These are phyloP conservation scores for Ramularia collo-cygni DNA, from an alignment of 2,329 filamentous ascomycete species.

Conservation along the genomic window DNA sequence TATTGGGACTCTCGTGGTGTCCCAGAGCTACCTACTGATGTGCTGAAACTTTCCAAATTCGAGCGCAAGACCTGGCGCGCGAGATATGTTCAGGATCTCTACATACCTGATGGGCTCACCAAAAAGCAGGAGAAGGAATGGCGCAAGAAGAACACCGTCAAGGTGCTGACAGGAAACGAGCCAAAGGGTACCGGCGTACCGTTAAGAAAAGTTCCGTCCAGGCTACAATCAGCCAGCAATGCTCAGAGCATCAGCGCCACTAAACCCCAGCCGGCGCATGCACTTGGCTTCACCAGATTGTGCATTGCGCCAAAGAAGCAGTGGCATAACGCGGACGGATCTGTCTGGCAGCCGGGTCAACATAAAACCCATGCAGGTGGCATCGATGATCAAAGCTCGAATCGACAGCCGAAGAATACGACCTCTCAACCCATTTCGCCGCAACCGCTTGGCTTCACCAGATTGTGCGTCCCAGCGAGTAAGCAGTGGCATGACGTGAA, in stretches of 20 bases:
- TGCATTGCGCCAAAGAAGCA: not conserved
- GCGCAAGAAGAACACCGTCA: not conserved
- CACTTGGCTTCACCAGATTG: not conserved
- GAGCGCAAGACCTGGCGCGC: too few species aligned
- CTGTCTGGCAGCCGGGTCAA: too few species aligned
- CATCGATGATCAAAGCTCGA: not conserved
- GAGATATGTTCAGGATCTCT: too few species aligned
- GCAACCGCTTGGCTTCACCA: not conserved
- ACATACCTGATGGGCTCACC: not conserved
- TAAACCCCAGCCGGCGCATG: too few species aligned
- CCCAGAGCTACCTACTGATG: not conserved
- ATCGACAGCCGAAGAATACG: not conserved
- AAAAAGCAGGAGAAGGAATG: not conserved
- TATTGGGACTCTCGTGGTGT: constrained; percentile 1
- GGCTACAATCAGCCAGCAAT: not conserved
- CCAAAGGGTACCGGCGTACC: not conserved
- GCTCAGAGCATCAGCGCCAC: not conserved
- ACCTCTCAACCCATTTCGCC: not conserved
- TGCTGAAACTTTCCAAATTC: too few species aligned
- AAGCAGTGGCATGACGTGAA: not conserved
- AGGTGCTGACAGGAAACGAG: not conserved
- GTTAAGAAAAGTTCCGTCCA: not conserved
- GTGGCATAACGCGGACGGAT: not conserved
- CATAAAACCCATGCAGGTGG: not conserved
- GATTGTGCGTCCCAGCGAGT: not conserved